A percentile compares a stretch with the other conserved stretches of the same genome.
phyloP scores from a whole-genome alignment of 177 flowering plant species.

The Vitis hybrid region DNA sequence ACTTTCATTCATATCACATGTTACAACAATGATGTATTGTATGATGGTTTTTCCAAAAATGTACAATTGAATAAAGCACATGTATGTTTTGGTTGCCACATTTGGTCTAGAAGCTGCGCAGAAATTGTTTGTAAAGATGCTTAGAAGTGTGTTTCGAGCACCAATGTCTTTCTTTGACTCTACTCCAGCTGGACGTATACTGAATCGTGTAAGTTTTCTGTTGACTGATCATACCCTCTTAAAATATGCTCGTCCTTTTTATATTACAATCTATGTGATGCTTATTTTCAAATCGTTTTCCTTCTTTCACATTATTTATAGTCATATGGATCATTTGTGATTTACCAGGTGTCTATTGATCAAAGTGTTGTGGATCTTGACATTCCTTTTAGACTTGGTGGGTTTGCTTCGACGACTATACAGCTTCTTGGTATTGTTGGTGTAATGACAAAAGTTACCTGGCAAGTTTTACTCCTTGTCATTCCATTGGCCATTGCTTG shows the following conservation, averaged over 20 bases:
- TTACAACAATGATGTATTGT: too few relatives aligned
- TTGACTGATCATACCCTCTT: background rate
- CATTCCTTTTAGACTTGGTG: conserved; percentile 98
- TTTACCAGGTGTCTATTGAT: conserved; percentile 87
- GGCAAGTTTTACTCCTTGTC: conserved; percentile 96
- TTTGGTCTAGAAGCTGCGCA: conserved; percentile 94
- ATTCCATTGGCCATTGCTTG: conserved; percentile 94
- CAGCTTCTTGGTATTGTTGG: conserved; percentile 96
- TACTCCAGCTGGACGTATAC: conserved; percentile 91
- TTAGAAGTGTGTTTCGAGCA: conserved; percentile 74
- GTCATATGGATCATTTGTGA: conserved; percentile 16
- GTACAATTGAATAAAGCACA: too few relatives aligned
- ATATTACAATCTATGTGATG: background rate
- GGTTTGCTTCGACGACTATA: conserved; percentile 96
- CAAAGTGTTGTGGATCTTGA: conserved; percentile 99
- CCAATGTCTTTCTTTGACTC: conserved; percentile 99
- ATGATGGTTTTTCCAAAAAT: too few relatives aligned
- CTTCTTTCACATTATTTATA: conserved; percentile 10
- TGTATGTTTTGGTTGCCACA: conserved; percentile 71
- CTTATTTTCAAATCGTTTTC: background rate
- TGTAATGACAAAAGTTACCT: conserved; percentile 92
- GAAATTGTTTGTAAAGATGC: conserved; percentile 85
- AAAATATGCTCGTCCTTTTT: background rate
- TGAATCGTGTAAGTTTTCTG: conserved; percentile 86
- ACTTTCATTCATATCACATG: too few relatives aligned